A percentile compares a stretch with the other conserved stretches of the same genome.
Conservation (phyloP, 2,329 filamentous ascomycete species). For the Ophiosphaerella narmari region DNA sequence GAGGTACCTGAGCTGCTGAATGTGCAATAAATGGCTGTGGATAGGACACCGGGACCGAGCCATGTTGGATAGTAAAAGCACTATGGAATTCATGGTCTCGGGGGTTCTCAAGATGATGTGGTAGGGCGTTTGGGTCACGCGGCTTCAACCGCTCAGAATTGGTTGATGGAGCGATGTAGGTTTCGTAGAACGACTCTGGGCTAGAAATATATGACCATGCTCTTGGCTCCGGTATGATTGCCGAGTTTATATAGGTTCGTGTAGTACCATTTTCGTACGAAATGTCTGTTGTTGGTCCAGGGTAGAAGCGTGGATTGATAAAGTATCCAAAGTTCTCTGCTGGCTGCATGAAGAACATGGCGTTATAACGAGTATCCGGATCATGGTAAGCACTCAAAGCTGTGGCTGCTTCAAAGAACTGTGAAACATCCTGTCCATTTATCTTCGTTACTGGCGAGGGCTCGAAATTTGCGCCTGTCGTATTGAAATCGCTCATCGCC, state of each 20-base stretch:
- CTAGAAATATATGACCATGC: slow-evolving; percentile 39
- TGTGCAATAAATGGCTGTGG: slow-evolving; percentile 45
- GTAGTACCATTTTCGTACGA: slow-evolving; percentile 46
- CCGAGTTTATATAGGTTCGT: slow-evolving; percentile 34
- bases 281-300: slow-evolving; percentile 32
- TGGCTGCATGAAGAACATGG: slow-evolving; percentile 43
- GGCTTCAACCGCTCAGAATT: slow-evolving; percentile 28
- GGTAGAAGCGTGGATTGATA: slow-evolving; percentile 40
- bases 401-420: slow-evolving; percentile 43
- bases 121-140: slow-evolving; percentile 27
- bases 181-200: slow-evolving; percentile 48
- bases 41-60: slow-evolving; percentile 36
- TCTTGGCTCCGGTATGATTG: slow-evolving; percentile 26
- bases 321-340: slow-evolving; percentile 38
- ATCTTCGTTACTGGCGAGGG: slow-evolving; percentile 47
- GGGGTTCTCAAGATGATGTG: slow-evolving; percentile 33
- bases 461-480: slow-evolving; percentile 22
- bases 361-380: slow-evolving; percentile 49
- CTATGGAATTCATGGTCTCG: slow-evolving; percentile 33
- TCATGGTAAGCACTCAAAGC: slow-evolving; percentile 43
- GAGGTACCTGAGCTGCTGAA: slow-evolving; percentile 33
- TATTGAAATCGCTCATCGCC: slow-evolving; percentile 38
- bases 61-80: slow-evolving; percentile 20
- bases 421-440: slow-evolving; percentile 40
- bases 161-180: slow-evolving; percentile 32